A percentile compares a stretch with the other conserved stretches of the same genome.
These are phyloP conservation scores for Bolboschoenoplectus hybrid DNA, from an alignment of 202 grass and related monocot genomes.

Conservation along the genomic window DNA sequence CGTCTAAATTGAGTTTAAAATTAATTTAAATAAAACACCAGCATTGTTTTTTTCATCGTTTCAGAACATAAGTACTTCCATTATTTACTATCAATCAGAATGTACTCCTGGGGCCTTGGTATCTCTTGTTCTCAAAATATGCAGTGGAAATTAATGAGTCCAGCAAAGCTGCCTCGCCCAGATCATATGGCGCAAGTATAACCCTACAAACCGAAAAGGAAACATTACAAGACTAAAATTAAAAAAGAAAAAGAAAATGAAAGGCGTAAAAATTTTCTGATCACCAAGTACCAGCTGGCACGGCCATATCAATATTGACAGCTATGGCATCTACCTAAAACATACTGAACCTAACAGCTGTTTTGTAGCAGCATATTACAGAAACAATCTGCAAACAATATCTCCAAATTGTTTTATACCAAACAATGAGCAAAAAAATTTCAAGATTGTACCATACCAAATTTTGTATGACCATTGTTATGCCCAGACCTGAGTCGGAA, in stretches of 20 bases:
- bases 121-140: slow-evolving; percentile 84
- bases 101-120: slow-evolving; percentile 53
- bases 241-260: slow-evolving; percentile 19
- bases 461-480: background rate
- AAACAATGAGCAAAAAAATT: background rate
- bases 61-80: background rate
- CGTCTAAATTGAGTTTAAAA: background rate
- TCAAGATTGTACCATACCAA: background rate
- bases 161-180: slow-evolving; percentile 62
- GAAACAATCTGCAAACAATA: background rate
- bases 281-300: background rate
- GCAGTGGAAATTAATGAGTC: slow-evolving; percentile 67
- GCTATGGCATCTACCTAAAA: background rate
- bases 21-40: background rate
- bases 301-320: background rate
- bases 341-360: background rate
- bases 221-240: slow-evolving; percentile 10
- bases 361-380: background rate
- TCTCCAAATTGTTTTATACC: slow-evolving; percentile 1
- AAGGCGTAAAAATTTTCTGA: background rate
- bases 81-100: slow-evolving; percentile 24
- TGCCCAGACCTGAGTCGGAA: background rate
- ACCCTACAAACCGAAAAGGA: slow-evolving; percentile 44
- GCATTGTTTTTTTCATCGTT: background rate
- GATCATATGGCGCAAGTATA: slow-evolving; percentile 58